Percentiles rank a stretch among this genome's conserved stretches.
Evolutionary conservation across 2,329 filamentous ascomycete genomes (phyloP).

Genomic region (Aspergillus felis): DNA sequence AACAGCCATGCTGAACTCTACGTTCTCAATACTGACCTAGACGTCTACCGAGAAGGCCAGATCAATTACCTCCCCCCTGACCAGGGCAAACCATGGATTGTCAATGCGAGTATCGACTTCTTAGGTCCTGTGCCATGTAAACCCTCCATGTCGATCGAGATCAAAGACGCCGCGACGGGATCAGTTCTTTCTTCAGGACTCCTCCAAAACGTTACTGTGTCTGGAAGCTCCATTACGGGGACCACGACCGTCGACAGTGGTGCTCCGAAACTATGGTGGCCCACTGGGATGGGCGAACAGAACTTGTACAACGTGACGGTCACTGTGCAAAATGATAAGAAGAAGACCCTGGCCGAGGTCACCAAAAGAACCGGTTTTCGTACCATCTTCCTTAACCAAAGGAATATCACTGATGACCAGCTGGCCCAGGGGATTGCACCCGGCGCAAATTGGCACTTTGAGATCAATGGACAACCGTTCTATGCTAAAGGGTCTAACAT

Average conservation of each 20-base stretch:
- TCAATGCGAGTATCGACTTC: constrained; percentile 59
- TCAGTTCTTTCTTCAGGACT: constrained; percentile 35
- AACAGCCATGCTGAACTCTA: constrained; percentile 43
- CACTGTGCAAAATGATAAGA: constrained; percentile 37
- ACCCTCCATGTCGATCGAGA: constrained; percentile 45
- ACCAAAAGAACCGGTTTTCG: constrained; percentile 58
- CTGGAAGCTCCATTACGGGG: constrained; percentile 48
- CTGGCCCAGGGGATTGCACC: constrained; percentile 52
- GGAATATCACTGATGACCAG: constrained; percentile 52
- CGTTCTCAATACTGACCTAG: constrained; percentile 52
- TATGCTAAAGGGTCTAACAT: constrained; percentile 64
- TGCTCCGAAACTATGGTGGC: constrained; percentile 59
- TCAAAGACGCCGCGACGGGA: constrained; percentile 43
- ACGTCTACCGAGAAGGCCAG: constrained; percentile 57
- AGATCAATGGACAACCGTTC: constrained; percentile 61
- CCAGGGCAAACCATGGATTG: constrained; percentile 55
- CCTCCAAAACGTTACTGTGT: constrained; percentile 40
- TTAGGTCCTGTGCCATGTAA: constrained; percentile 46
- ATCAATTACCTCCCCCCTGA: constrained; percentile 56
- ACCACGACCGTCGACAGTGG: constrained; percentile 41
- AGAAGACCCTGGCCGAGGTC: constrained; percentile 40
- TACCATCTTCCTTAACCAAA: constrained; percentile 58
- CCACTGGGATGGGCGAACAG: constrained; percentile 53
- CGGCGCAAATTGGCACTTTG: constrained; percentile 61
- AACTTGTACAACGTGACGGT: constrained; percentile 56